phyloP scores from a whole-genome alignment of 179 eudicot species.

The Spergularia azorica region DNA sequence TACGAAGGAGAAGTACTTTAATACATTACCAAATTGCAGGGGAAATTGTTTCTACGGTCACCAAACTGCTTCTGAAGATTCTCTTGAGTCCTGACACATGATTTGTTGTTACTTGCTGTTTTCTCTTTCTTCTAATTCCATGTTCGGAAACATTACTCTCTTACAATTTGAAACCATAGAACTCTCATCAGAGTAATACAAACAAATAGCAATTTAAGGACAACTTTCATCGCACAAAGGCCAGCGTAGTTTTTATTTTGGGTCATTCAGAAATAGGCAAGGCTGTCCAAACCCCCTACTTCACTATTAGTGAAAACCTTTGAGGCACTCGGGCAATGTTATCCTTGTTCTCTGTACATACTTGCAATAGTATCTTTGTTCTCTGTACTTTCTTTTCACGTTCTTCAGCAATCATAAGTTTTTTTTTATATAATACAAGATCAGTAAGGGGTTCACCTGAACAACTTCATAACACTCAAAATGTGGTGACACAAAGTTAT shows the following conservation, averaged over 20 bases:
- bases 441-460: not conserved
- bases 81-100: not conserved
- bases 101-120: not conserved
- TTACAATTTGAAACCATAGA: not conserved
- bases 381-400: not conserved
- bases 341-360: not conserved
- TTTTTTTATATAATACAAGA: not conserved
- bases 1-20: not conserved
- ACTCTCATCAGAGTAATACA: not conserved
- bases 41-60: not conserved
- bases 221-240: slow-evolving; percentile 1
- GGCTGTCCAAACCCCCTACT: too few relatives aligned
- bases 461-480: not conserved
- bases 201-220: not conserved
- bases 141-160: not conserved
- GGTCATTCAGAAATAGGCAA: too few relatives aligned
- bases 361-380: not conserved
- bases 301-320: too few relatives aligned
- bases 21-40: not conserved
- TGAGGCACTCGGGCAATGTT: too few relatives aligned
- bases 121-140: not conserved
- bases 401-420: not conserved
- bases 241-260: not conserved
- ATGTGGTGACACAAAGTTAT: too few relatives aligned
- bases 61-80: slow-evolving; percentile 6